Evolutionary conservation across 2,329 filamentous ascomycete species (phyloP), one percentile per base, ranked within the genome.

Genomic region (Colletotrichum sp.): DNA sequence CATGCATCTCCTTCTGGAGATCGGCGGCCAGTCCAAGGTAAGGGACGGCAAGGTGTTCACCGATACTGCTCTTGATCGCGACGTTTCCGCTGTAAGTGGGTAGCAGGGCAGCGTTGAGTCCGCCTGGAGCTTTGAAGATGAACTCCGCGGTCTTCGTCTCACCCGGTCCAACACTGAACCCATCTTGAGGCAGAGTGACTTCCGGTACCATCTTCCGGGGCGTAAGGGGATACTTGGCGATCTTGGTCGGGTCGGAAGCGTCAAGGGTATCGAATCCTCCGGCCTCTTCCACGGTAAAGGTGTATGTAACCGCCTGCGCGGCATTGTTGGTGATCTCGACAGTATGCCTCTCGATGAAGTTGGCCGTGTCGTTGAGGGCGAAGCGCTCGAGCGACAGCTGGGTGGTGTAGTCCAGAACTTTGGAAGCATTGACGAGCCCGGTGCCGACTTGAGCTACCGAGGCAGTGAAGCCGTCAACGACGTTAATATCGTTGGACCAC

Each of bases 351-450:
- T 72, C 78, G 28, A 80, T 80, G 75, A 88, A 85, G 76, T 86
- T 78, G 34, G 81, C 81, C 2, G 86, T 88, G 71, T 88, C 87
- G 70, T 88, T 88, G 75, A 88, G 84, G 15, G 82, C 81, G 36
- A 88, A 82, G 67, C 83, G 85, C 30, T 83, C 83, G 4, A 84
- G 84, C 18, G 83, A 82, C 26, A 88, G 79, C 13, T 80, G 72
- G 3, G 85, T 86, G 1, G 77, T 83, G 44, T 86, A 83, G 49
- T 85, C 81, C 3, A 88, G 80, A 3, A 86, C 83, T 71, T 87
- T 84, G 66, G 81, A 84, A 32, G 84, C 86, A 65, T 88, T 83
- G 59, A 88, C 81, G 2, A 87, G 81, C 7, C 87, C 86, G 44
- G 79, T 84, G 39, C 86, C 86, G 80, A 80, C 84, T 82, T 78